Percentiles rank a stretch among this genome's conserved stretches.
Evolutionary conservation across 495 filamentous ascomycete species (phyloP).

Genomic region (Trichoderma virens): DNA sequence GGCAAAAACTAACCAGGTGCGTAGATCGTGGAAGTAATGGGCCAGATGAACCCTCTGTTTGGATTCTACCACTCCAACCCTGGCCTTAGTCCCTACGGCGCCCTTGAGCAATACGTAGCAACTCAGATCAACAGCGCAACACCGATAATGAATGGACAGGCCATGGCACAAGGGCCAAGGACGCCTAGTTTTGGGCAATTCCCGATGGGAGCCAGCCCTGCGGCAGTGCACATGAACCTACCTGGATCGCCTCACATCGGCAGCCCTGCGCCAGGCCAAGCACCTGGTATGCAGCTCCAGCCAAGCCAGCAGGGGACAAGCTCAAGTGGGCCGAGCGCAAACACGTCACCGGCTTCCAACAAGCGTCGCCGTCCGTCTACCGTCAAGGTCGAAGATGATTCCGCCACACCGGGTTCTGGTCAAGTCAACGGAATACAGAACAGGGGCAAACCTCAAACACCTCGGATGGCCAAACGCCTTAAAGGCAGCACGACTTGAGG

Average conservation of each 20-base stretch:
- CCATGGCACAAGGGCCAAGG: constrained; percentile 22
- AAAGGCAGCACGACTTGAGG: constrained; percentile 31
- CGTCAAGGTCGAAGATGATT: constrained; percentile 68
- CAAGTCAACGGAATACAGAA: constrained; percentile 37
- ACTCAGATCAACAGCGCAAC: constrained; percentile 26
- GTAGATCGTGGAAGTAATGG: constrained; percentile 66
- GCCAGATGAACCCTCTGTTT: constrained; percentile 64
- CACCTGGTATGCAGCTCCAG: constrained; percentile 61
- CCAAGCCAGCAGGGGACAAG: constrained; percentile 65
- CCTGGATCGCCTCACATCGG: constrained; percentile 54
- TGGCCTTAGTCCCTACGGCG: constrained; percentile 49
- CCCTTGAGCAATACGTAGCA: constrained; percentile 52
- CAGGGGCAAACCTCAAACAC: constrained; percentile 38
- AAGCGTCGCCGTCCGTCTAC: constrained; percentile 70
- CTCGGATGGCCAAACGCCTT: constrained; percentile 37
- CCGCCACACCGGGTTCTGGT: constrained; percentile 31
- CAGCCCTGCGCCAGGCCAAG: constrained; percentile 51
- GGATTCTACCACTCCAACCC: constrained; percentile 51
- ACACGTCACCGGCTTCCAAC: constrained; percentile 75
- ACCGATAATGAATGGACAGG: constrained; percentile 34
- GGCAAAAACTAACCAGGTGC: not conserved
- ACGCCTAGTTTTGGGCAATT: constrained; percentile 47
- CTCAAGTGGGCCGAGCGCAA: constrained; percentile 68
- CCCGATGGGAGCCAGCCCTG: constrained; percentile 45
- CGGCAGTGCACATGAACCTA: constrained; percentile 44